Evolutionary conservation across 2,329 filamentous ascomycete genomes (phyloP), one percentile per base, ranked within the genome.

Genomic region (Microdochium nivale): DNA sequence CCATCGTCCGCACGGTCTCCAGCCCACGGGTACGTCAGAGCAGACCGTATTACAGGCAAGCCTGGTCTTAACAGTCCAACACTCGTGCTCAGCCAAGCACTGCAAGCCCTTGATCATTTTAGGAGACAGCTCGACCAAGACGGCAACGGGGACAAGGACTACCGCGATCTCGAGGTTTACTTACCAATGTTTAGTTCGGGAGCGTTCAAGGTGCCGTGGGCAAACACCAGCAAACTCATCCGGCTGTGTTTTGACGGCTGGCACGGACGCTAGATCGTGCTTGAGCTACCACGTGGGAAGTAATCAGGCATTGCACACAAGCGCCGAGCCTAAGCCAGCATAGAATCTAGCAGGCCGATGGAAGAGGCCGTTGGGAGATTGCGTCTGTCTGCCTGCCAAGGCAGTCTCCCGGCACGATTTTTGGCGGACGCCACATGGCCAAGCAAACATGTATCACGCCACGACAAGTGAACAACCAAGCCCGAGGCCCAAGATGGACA

Each of bases 251-350:
- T 72, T 67, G 53, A 74, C 61, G 46, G 70, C 69, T 49, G 74
- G 68, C 72, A 74, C 75, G 50, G 71, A 69, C 51, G 75, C 72
- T 40, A 76, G 73, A 3, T 65, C 25, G 35, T 52, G 14, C 48
- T 52, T 49, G 19, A 32, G 27, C 50, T 30, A 8, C 46, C 44
- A 4, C 19, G 16, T 19, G 16, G 40, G 19, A 44, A 24, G 19
- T 44, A 16, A 40, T 16, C 8, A 44, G 3, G 40, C 16, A 11
- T 13, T 44, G 9, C 19, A 19, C 8, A 2, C 19, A 16, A n/a
- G n/a, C n/a, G 27, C 27, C 27, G 27, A 30, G 27, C 5, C 27
- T 11, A 30, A 30, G 27, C 5, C 11, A 11, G 27, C 27, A n/a
- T n/a, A n/a, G n/a, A n/a, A n/a, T 30, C 27, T 30, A 5, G 27